Conservation (phyloP, 176 grass and related monocot species). For the Phyllostachys edulis region DNA sequence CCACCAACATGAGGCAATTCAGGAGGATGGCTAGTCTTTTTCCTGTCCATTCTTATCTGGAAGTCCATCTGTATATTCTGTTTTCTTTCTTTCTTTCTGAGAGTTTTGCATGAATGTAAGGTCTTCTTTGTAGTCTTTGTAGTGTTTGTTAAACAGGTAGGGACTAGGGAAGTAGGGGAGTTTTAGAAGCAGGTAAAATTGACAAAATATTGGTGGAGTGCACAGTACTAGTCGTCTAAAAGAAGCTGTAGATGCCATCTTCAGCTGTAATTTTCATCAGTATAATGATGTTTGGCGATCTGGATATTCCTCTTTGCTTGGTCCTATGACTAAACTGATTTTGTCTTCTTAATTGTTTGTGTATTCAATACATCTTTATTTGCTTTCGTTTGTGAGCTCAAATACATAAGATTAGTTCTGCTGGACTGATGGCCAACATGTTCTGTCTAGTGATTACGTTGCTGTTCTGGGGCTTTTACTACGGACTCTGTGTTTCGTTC, state of each 20-base stretch:
- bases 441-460: neutral
- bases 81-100: slow-evolving; percentile 24
- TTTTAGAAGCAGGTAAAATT: slow-evolving; percentile 27
- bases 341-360: neutral
- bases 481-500: neutral
- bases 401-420: neutral
- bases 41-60: slow-evolving; percentile 42
- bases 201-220: slow-evolving; percentile 12
- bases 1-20: slow-evolving; percentile 28
- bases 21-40: slow-evolving; percentile 39
- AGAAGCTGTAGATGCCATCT: slow-evolving; percentile 34
- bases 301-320: slow-evolving; percentile 22
- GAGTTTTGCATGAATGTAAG: slow-evolving; percentile 50
- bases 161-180: slow-evolving; percentile 20
- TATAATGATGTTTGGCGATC: slow-evolving; percentile 33
- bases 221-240: slow-evolving; percentile 27
- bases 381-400: neutral
- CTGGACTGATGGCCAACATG: neutral
- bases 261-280: slow-evolving; percentile 50
- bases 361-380: neutral
- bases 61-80: slow-evolving; percentile 43
- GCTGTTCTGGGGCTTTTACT: neutral
- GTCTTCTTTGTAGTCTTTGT: slow-evolving; percentile 42
- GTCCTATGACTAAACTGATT: neutral
- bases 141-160: slow-evolving; percentile 38